Evolutionary conservation across 495 filamentous ascomycete species (phyloP).

Genomic region (Choiromyces venosus): DNA sequence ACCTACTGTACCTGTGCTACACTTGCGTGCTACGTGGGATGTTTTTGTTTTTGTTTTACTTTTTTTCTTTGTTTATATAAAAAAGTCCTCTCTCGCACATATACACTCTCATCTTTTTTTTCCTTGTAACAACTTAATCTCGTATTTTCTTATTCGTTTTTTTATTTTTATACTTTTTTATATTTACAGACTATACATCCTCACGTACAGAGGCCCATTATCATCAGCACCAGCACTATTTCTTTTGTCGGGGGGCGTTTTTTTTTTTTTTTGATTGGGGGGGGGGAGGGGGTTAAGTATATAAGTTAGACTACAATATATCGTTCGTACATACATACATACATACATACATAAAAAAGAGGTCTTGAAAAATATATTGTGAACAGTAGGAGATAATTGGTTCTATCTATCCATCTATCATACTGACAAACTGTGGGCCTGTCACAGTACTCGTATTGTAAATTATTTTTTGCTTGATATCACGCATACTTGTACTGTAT

Average conservation of each 20-base stretch:
- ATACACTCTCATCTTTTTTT: background rate
- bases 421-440: too few relatives aligned
- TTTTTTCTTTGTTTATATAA: background rate
- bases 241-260: background rate
- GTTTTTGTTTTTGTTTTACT: too few relatives aligned
- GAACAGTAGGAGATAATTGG: background rate
- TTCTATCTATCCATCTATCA: too few relatives aligned
- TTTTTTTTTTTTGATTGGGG: background rate
- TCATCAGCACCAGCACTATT: background rate
- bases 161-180: too few relatives aligned
- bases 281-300: background rate
- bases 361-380: background rate
- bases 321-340: too few relatives aligned
- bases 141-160: background rate
- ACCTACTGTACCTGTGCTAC: too few relatives aligned
- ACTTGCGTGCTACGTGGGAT: background rate
- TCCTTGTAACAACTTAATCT: background rate
- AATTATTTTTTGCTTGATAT: too few relatives aligned
- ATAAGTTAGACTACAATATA: slow-evolving; percentile 2
- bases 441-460: background rate
- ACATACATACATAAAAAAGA: background rate
- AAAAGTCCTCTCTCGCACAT: background rate
- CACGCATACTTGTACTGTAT: too few relatives aligned
- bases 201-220: too few relatives aligned
- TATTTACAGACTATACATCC: background rate